These are phyloP conservation scores for Cercospora sesami DNA, from an alignment of 2,329 filamentous ascomycete species.

Conservation along the genomic window DNA sequence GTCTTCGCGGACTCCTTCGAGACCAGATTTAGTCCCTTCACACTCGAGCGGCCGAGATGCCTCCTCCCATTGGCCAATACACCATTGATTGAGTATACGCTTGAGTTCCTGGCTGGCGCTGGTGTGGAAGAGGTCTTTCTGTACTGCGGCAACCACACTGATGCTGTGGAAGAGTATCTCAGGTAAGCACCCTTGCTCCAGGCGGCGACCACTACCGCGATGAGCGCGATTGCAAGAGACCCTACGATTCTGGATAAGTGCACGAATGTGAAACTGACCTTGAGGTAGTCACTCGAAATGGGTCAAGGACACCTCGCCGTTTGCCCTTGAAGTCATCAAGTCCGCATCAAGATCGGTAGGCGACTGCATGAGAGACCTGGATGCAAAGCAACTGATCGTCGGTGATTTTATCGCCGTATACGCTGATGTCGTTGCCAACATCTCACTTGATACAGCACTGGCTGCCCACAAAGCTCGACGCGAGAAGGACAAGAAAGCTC, in stretches of 20 bases:
- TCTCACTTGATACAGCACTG: slow-evolving; percentile 77
- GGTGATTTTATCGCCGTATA: slow-evolving; percentile 92
- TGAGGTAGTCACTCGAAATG: slow-evolving; percentile 61
- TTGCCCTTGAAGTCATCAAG: slow-evolving; percentile 81
- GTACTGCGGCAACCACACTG: slow-evolving; percentile 84
- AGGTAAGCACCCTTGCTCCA: slow-evolving; percentile 45
- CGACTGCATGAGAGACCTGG: slow-evolving; percentile 91
- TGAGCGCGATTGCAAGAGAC: neutral
- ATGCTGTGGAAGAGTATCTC: slow-evolving; percentile 85
- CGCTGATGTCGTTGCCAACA: slow-evolving; percentile 87
- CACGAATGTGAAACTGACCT: slow-evolving; percentile 10
- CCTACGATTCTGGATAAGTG: too few relatives aligned
- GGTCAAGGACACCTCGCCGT: slow-evolving; percentile 71
- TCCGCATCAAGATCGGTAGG: slow-evolving; percentile 85
- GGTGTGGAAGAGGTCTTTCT: slow-evolving; percentile 93
- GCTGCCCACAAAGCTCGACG: slow-evolving; percentile 77
- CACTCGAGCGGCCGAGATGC: slow-evolving; percentile 86
- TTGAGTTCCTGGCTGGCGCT: slow-evolving; percentile 93
- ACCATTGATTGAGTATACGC: slow-evolving; percentile 93
- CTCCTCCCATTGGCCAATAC: slow-evolving; percentile 90
- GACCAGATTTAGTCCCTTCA: slow-evolving; percentile 85
- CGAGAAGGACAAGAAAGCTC: slow-evolving; percentile 83
- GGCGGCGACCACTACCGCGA: neutral
- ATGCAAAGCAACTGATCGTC: slow-evolving; percentile 78
- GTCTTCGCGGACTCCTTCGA: slow-evolving; percentile 94